Evolutionary conservation across 73 alveolate species (phyloP).

Genomic region (Uronychia binucleata): DNA sequence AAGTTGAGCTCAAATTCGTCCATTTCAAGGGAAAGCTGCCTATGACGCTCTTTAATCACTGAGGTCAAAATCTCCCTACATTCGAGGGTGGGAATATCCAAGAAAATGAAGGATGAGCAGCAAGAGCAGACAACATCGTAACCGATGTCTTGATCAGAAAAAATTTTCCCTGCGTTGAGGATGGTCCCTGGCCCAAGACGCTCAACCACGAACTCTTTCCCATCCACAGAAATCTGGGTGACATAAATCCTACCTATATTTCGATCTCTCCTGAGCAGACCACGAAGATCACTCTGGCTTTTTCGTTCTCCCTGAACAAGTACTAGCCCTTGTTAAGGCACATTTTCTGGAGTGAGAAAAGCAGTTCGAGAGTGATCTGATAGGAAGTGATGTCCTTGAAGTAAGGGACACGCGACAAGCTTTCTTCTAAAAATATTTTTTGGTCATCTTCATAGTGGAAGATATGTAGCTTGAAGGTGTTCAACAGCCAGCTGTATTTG

Average conservation of each 20-base stretch:
- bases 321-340: slow-evolving; percentile 21
- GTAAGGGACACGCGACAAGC: slow-evolving; percentile 10
- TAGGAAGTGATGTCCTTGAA: slow-evolving; percentile 24
- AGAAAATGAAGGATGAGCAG: not conserved
- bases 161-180: slow-evolving; percentile 25
- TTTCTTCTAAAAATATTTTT: slow-evolving; percentile 22
- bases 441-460: slow-evolving; percentile 27
- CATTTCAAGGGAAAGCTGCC: not conserved
- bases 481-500: slow-evolving; percentile 16
- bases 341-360: slow-evolving; percentile 11
- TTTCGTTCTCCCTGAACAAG: slow-evolving; percentile 15
- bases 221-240: slow-evolving; percentile 9
- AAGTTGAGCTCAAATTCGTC: not conserved
- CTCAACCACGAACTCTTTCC: slow-evolving; percentile 17
- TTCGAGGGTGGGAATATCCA: not conserved
- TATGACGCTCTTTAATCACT: not conserved
- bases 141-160: slow-evolving; percentile 19
- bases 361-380: slow-evolving; percentile 35
- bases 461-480: slow-evolving; percentile 12
- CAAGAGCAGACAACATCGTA: not conserved
- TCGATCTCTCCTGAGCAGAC: slow-evolving; percentile 28
- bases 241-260: not conserved
- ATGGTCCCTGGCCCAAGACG: slow-evolving; percentile 29
- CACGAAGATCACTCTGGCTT: slow-evolving; percentile 13
- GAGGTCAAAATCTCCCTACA: not conserved